Conservation (phyloP, 1,139 yeast species). For the Taphrina pruni region DNA sequence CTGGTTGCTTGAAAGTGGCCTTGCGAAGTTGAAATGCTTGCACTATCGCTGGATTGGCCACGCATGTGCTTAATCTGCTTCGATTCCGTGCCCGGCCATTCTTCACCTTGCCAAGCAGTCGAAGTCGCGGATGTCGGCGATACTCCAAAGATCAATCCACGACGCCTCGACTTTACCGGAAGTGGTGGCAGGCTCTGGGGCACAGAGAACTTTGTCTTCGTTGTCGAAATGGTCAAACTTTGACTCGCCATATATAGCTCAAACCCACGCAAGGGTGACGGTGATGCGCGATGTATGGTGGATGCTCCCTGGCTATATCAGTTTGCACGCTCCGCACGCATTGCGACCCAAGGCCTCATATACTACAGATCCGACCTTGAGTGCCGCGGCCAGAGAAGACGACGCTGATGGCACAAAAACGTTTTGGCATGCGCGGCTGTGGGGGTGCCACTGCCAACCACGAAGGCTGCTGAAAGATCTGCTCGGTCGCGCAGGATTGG, state of each 20-base stretch:
- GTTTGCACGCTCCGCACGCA: too few relatives aligned
- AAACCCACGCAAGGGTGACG: not conserved
- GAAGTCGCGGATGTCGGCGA: slow-evolving; percentile 1
- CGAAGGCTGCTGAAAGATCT: not conserved
- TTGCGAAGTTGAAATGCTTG: not conserved
- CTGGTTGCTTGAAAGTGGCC: not conserved
- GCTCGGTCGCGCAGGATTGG: not conserved
- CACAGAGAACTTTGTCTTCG: not conserved
- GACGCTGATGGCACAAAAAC: not conserved
- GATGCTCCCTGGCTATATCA: too few relatives aligned
- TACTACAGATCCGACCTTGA: too few relatives aligned
- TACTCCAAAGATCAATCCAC: not conserved
- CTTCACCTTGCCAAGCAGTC: not conserved
- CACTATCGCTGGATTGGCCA: not conserved
- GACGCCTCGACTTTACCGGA: not conserved
- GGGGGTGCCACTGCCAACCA: not conserved
- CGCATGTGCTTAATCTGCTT: not conserved
- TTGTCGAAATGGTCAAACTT: not conserved
- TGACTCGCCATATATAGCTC: not conserved
- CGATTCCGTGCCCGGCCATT: not conserved
- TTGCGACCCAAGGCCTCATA: too few relatives aligned
- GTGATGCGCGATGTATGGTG: not conserved
- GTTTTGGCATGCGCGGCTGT: not conserved
- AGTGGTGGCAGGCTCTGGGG: not conserved
- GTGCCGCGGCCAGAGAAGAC: not conserved